phyloP scores from a whole-genome alignment of 768 basidiomycete species.

The Tricholoma flavovirens region DNA sequence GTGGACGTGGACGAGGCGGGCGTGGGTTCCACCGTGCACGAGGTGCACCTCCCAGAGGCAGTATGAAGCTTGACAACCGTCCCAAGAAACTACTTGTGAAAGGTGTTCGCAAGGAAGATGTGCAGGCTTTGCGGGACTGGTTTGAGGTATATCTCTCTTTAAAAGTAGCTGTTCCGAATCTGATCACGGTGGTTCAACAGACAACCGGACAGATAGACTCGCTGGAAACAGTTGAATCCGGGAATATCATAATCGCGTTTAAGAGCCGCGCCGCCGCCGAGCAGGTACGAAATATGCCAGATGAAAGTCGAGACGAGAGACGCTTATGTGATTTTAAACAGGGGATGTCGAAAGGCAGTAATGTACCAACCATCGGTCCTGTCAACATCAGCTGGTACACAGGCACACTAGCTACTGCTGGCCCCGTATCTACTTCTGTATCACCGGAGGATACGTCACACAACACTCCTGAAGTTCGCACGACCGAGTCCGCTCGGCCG shows the following conservation, averaged over 20 bases:
- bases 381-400: slow-evolving; percentile 67
- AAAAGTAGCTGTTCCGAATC: neutral
- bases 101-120: slow-evolving; percentile 45
- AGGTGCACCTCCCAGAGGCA: slow-evolving; percentile 56
- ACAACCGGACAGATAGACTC: slow-evolving; percentile 67
- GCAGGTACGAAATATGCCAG: slow-evolving; percentile 40
- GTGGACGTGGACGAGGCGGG: slow-evolving; percentile 59
- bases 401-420: slow-evolving; percentile 21
- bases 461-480: slow-evolving; percentile 7
- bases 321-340: slow-evolving; percentile 23
- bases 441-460: slow-evolving; percentile 14
- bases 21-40: slow-evolving; percentile 60
- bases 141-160: slow-evolving; percentile 53
- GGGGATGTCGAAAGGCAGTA: slow-evolving; percentile 68
- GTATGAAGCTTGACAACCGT: slow-evolving; percentile 88
- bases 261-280: slow-evolving; percentile 69
- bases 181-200: slow-evolving; percentile 26
- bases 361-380: slow-evolving; percentile 59
- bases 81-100: slow-evolving; percentile 77
- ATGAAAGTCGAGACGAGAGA: neutral
- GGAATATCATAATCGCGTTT: slow-evolving; percentile 64
- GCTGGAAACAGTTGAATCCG: slow-evolving; percentile 47
- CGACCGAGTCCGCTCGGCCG: slow-evolving; percentile 12
- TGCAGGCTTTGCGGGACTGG: slow-evolving; percentile 71
- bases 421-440: slow-evolving; percentile 16